phyloP scores from a whole-genome alignment of 2,329 filamentous ascomycete species.

The Chaetomium globosum region DNA sequence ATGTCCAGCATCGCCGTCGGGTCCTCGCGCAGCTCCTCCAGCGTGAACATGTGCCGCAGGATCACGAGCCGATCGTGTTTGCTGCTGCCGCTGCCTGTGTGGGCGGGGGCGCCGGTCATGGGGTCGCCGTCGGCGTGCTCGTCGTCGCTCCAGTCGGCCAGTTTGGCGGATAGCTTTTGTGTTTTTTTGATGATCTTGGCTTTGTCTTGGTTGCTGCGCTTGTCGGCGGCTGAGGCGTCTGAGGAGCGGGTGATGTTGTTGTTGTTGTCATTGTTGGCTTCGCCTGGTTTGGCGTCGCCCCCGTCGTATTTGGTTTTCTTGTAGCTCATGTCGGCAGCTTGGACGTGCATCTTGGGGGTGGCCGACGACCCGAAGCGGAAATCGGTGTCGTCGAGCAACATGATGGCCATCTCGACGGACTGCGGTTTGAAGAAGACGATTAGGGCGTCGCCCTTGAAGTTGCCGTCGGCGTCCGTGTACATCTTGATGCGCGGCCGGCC shows the following conservation, averaged over 20 bases:
- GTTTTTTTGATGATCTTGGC: conserved; percentile 90
- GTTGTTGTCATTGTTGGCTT: conserved; percentile 1
- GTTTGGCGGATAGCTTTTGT: conserved; percentile 85
- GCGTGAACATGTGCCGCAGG: conserved; percentile 90
- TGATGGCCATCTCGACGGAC: conserved; percentile 83
- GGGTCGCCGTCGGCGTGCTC: conserved; percentile 56
- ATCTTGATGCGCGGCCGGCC: conserved; percentile 88
- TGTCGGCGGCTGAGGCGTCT: conserved; percentile 36
- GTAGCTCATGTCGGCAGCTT: conserved; percentile 85
- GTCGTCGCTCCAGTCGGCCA: conserved; percentile 95
- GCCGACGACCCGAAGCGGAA: conserved; percentile 66
- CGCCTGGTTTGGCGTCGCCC: conserved; percentile 30
- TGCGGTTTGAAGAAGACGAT: conserved; percentile 94
- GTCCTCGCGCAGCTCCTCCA: conserved; percentile 82
- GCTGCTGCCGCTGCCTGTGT: conserved; percentile 38
- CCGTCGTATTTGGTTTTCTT: conserved; percentile 77
- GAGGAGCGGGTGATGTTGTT: background rate
- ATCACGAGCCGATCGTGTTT: conserved; percentile 81
- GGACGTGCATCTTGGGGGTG: conserved; percentile 72
- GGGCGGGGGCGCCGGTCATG: background rate
- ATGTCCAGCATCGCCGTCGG: conserved; percentile 82
- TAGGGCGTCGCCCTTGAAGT: conserved; percentile 91
- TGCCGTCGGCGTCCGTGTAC: conserved; percentile 77
- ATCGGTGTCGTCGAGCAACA: conserved; percentile 77
- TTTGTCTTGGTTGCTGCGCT: conserved; percentile 66